A percentile compares a stretch with the other conserved stretches of the same genome.
Conservation (phyloP, 352 stramenopile genomes). For the Globisporangium spinosum region DNA sequence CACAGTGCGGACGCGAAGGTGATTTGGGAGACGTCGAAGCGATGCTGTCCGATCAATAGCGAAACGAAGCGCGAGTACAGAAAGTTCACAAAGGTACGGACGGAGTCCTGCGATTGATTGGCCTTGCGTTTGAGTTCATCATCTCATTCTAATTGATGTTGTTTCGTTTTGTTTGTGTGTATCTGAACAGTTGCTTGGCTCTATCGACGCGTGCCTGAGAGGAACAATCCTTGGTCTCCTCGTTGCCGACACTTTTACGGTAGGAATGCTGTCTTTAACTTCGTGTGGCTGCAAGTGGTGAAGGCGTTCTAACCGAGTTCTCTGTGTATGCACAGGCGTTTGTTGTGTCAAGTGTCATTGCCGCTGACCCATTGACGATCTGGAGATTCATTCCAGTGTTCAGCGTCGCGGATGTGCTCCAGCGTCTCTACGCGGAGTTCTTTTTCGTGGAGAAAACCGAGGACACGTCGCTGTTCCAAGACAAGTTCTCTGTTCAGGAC, state of each 20-base stretch:
- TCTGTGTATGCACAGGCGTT: conserved; percentile 49
- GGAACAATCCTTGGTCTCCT: conserved; percentile 80
- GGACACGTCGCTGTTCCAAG: conserved; percentile 61
- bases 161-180: conserved; percentile 7
- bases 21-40: conserved; percentile 85
- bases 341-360: conserved; percentile 79
- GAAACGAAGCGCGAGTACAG: conserved; percentile 85
- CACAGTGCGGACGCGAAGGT: conserved; percentile 84
- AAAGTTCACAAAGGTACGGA: conserved; percentile 84
- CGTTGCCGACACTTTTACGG: conserved; percentile 82
- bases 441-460: conserved; percentile 59
- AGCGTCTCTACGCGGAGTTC: conserved; percentile 74
- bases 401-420: conserved; percentile 69
- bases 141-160: background rate
- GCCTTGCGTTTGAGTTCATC: background rate
- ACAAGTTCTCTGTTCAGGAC: conserved; percentile 48
- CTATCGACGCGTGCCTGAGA: conserved; percentile 79
- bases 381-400: conserved; percentile 81
- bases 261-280: background rate
- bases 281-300: background rate
- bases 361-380: conserved; percentile 56
- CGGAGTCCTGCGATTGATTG: background rate
- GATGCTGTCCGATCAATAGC: conserved; percentile 78
- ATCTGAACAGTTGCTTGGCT: conserved; percentile 58
- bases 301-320: background rate